phyloP scores from a whole-genome alignment of 1,284 basidiomycete species.

The Cystobasidium pallidum region DNA sequence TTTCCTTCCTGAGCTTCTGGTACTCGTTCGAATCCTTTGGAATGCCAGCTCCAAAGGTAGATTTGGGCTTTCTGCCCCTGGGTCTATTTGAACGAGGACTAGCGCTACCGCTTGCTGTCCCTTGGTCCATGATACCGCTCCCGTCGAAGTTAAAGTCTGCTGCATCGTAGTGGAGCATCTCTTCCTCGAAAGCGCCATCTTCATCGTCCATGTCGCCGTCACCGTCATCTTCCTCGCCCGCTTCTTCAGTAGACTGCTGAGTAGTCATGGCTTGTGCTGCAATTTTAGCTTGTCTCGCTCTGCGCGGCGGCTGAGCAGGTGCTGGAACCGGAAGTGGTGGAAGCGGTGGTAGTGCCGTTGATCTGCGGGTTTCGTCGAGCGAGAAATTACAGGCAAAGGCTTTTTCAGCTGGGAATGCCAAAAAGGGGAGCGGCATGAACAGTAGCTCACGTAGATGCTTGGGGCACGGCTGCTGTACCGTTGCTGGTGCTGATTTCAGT shows the following conservation, averaged over 20 bases:
- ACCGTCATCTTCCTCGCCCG: conserved; percentile 42
- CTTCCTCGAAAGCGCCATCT: conserved; percentile 32
- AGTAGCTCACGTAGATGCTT: conserved; percentile 39
- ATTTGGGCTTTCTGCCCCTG: conserved; percentile 39
- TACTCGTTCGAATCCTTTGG: conserved; percentile 62
- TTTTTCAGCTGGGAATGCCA: neutral
- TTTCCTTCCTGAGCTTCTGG: conserved; percentile 78
- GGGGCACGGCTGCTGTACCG: conserved; percentile 3
- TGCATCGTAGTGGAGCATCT: conserved; percentile 27
- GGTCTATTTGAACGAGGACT: conserved; percentile 30
- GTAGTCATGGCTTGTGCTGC: conserved; percentile 18
- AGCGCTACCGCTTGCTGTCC: conserved; percentile 21
- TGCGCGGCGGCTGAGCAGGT: conserved; percentile 27
- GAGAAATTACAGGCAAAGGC: neutral
- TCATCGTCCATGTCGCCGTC: conserved; percentile 33
- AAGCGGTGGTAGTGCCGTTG: conserved; percentile 38
- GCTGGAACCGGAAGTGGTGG: conserved; percentile 35
- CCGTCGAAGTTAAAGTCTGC: conserved; percentile 7
- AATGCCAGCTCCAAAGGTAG: conserved; percentile 27
- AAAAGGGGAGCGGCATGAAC: neutral
- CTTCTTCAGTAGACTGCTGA: conserved; percentile 21
- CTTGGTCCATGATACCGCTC: conserved; percentile 10
- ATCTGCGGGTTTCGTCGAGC: conserved; percentile 8
- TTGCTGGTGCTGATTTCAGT: conserved; percentile 4
- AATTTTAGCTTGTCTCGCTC: conserved; percentile 23